These are phyloP conservation scores for Pestalotiopsis sp. DNA, from an alignment of 2,329 filamentous ascomycete genomes.

Conservation along the genomic window DNA sequence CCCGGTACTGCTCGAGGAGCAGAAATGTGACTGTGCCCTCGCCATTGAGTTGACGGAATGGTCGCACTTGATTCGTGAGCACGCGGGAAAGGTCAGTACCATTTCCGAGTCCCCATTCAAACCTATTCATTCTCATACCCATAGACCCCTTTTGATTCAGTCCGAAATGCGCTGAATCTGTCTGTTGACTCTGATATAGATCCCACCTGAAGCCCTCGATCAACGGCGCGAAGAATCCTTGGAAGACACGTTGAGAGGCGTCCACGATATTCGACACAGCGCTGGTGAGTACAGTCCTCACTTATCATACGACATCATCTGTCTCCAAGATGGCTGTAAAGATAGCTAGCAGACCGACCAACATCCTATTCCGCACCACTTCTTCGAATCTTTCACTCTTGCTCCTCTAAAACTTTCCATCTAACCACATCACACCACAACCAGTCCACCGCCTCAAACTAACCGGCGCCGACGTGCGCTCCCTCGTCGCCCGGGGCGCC, in stretches of 20 bases:
- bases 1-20: slow-evolving; percentile 28
- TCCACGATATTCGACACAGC: background rate
- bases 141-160: no score
- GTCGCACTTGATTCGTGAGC: slow-evolving; percentile 27
- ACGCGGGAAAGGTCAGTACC: slow-evolving; percentile 10
- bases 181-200: slow-evolving; percentile 6
- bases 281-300: background rate
- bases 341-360: no score
- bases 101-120: no score
- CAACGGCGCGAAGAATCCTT: background rate
- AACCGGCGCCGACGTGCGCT: background rate
- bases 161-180: no score
- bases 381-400: no score
- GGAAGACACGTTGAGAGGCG: background rate
- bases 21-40: slow-evolving; percentile 35
- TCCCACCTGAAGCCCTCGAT: background rate
- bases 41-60: slow-evolving; percentile 40
- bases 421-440: no score
- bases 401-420: no score
- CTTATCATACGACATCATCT: no score
- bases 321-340: no score
- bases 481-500: slow-evolving; percentile 24
- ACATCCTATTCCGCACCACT: no score
- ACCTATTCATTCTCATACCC: no score
- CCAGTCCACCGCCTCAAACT: background rate